A percentile compares a stretch with the other conserved stretches of the same genome.
phyloP scores from a whole-genome alignment of 2,329 filamentous ascomycete species.

The Macrophomina pseudophaseolina region DNA sequence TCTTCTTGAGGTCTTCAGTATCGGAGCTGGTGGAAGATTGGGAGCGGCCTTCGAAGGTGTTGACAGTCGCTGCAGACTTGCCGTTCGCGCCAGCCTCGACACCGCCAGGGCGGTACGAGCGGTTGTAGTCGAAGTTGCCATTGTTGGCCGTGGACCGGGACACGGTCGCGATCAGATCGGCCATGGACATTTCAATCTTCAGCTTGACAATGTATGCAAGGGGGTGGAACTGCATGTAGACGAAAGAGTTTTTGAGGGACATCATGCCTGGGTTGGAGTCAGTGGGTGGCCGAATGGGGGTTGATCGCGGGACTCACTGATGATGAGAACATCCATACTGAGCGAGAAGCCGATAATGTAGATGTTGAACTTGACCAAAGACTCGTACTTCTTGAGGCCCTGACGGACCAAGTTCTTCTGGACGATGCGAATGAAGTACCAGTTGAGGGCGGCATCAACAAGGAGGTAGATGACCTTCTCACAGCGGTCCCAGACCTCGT shows the following conservation, averaged over 20 bases:
- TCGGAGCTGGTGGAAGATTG: conserved; percentile 2
- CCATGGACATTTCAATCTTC: conserved; percentile 54
- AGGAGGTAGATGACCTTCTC: conserved; percentile 36
- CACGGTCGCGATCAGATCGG: conserved; percentile 43
- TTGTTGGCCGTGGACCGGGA: neutral
- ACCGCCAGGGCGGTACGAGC: neutral
- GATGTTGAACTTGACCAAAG: conserved; percentile 36
- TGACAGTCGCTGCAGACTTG: neutral
- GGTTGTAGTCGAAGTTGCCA: neutral
- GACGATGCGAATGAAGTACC: conserved; percentile 37
- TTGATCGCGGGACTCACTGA: neutral
- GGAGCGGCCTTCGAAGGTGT: neutral
- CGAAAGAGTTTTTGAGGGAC: conserved; percentile 23
- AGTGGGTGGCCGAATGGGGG: neutral
- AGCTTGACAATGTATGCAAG: conserved; percentile 51
- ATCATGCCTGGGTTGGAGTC: conserved; percentile 21
- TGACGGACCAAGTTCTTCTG: conserved; percentile 36
- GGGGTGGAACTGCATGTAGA: conserved; percentile 48
- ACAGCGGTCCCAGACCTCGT: conserved; percentile 27
- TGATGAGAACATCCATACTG: conserved; percentile 34
- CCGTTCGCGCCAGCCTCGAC: too few species aligned
- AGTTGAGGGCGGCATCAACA: conserved; percentile 35
- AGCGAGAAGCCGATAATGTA: conserved; percentile 36
- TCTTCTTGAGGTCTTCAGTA: conserved; percentile 2
- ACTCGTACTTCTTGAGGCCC: conserved; percentile 36